These are phyloP conservation scores for Favolaschia claudopus DNA, from an alignment of 768 basidiomycete species.

Conservation along the genomic window DNA sequence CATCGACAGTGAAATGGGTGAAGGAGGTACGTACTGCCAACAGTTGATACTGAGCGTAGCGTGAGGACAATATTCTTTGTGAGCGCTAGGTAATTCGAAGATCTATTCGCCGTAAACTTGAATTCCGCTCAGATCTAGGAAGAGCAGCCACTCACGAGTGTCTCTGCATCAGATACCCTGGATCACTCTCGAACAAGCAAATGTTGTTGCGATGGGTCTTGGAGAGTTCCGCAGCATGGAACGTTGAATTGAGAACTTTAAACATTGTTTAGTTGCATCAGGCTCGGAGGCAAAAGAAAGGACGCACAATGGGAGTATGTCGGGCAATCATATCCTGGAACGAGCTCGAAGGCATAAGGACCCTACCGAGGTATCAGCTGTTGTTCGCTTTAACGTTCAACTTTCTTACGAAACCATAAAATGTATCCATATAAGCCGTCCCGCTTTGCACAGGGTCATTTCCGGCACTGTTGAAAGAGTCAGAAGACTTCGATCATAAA, in stretches of 20 bases:
- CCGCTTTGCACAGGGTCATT: conserved; percentile 61
- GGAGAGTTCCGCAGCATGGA: conserved; percentile 48
- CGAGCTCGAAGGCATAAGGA: conserved; percentile 51
- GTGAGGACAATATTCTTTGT: conserved; percentile 31
- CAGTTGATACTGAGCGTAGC: conserved; percentile 30
- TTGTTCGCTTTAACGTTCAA: neutral
- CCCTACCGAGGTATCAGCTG: conserved; percentile 49
- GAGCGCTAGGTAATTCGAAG: conserved; percentile 22
- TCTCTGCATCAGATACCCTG: conserved; percentile 37
- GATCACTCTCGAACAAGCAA: conserved; percentile 62
- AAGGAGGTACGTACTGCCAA: conserved; percentile 15
- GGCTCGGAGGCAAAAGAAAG: too few species aligned
- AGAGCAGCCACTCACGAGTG: conserved; percentile 21
- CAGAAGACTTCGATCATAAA: neutral
- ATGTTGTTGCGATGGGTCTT: conserved; percentile 54
- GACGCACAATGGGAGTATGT: conserved; percentile 49
- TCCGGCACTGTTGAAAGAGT: conserved; percentile 42
- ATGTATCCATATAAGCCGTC: conserved; percentile 56
- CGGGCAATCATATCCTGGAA: conserved; percentile 64
- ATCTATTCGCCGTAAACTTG: neutral
- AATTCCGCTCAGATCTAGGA: neutral
- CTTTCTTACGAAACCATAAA: conserved; percentile 29
- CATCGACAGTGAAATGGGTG: neutral
- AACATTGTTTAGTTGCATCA: neutral
- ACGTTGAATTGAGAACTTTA: conserved; percentile 53